phyloP scores from a whole-genome alignment of 768 basidiomycete genomes.

The Amanita subjunquillea region DNA sequence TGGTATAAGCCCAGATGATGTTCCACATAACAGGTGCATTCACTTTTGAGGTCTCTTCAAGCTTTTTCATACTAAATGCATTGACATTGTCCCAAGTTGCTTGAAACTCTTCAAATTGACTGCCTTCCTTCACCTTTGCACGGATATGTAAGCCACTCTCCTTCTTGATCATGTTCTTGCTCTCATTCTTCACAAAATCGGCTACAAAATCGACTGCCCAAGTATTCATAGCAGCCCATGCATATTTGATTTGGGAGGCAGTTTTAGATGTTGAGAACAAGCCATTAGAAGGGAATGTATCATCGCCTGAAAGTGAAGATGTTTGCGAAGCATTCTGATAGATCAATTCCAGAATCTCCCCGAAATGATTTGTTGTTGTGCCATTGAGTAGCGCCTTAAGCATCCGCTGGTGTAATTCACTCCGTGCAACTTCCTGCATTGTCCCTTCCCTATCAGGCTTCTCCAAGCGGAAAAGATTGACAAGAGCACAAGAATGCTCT shows the following conservation, averaged over 20 bases:
- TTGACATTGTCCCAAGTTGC: constrained; percentile 8
- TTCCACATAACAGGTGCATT: constrained; percentile 9
- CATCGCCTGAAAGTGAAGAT: neutral
- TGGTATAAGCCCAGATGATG: constrained; percentile 5
- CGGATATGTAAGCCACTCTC: constrained; percentile 8
- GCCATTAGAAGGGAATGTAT: neutral
- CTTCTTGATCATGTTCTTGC: constrained; percentile 1
- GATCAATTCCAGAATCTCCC: neutral
- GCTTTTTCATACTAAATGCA: constrained; percentile 8
- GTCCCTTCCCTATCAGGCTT: neutral
- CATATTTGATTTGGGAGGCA: constrained; percentile 5
- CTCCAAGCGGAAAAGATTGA: neutral
- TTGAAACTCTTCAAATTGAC: neutral
- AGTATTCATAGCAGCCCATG: constrained; percentile 6
- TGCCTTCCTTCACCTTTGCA: constrained; percentile 1
- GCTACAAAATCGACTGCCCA: constrained; percentile 9
- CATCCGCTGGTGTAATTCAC: neutral
- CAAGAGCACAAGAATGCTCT: neutral
- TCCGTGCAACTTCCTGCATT: neutral
- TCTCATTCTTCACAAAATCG: constrained; percentile 5
- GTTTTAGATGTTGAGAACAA: neutral
- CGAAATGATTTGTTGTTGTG: neutral
- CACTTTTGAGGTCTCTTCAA: constrained; percentile 5
- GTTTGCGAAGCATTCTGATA: neutral
- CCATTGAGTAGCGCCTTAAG: neutral